These are phyloP conservation scores for Besnoitia besnoiti DNA, from an alignment of 169 alveolate species.

Conservation along the genomic window DNA sequence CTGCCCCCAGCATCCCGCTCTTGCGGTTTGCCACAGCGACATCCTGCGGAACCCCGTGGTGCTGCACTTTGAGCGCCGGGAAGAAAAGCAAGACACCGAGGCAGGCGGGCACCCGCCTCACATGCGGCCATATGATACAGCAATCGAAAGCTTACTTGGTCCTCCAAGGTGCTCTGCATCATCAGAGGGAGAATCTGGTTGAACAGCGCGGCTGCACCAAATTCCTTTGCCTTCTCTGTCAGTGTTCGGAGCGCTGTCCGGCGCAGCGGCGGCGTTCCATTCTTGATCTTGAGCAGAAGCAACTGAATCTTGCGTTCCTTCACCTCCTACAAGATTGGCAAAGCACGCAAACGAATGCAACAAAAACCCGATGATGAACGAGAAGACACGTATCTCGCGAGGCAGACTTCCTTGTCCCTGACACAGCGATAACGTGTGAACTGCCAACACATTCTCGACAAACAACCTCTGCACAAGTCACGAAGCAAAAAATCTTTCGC, in stretches of 20 bases:
- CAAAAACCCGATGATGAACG: not conserved
- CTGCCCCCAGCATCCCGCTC: too few relatives aligned
- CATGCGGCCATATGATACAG: not conserved
- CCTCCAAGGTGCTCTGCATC: conserved; percentile 97
- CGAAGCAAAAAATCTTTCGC: too few relatives aligned
- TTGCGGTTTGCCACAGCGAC: too few relatives aligned
- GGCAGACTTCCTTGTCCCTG: too few relatives aligned
- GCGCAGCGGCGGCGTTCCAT: conserved; percentile 98
- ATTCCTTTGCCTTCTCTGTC: conserved; percentile 96
- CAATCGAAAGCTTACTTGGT: conserved; percentile 67
- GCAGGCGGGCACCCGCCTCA: too few relatives aligned
- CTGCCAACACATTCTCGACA: too few relatives aligned
- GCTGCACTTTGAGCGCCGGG: too few relatives aligned
- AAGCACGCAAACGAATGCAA: conserved; percentile 73
- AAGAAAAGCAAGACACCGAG: too few relatives aligned
- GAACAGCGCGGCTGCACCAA: conserved; percentile 97
- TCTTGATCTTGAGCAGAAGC: conserved; percentile 95
- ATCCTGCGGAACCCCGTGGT: too few relatives aligned
- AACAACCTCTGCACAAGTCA: too few relatives aligned
- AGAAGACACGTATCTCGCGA: too few relatives aligned
- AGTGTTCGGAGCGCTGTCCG: conserved; percentile 94
- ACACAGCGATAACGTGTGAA: too few relatives aligned
- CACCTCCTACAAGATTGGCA: conserved; percentile 90
- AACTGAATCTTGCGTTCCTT: conserved; percentile 96
- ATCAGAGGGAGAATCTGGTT: conserved; percentile 97